phyloP scores from a whole-genome alignment of 176 grass and related monocot species.

The Ampelocalamus luodianensis region DNA sequence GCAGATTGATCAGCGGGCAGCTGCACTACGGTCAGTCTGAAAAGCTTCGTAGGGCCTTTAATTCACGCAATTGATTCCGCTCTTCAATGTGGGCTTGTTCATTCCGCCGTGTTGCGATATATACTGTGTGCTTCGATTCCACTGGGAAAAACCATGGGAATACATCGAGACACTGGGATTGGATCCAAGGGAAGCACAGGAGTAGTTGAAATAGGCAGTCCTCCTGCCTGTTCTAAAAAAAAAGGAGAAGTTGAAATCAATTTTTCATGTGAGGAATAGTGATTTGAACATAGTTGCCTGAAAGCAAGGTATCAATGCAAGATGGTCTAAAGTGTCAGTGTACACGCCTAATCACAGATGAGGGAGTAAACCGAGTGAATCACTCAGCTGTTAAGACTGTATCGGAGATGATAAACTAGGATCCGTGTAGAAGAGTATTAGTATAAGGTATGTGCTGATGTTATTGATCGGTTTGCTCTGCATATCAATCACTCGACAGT shows the following conservation, averaged over 20 bases:
- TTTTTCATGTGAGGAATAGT: background rate
- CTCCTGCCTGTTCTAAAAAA: no score
- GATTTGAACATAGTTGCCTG: background rate
- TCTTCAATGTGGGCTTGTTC: constrained; percentile 21
- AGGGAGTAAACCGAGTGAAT: background rate
- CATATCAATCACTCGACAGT: background rate
- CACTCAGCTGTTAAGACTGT: background rate
- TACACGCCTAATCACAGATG: background rate
- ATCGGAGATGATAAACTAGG: background rate
- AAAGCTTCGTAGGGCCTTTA: background rate
- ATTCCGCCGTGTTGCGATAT: background rate
- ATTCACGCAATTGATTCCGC: background rate
- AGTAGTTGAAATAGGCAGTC: background rate
- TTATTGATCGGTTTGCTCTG: background rate
- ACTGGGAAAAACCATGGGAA: background rate
- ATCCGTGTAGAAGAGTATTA: background rate
- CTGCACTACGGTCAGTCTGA: background rate
- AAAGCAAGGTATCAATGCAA: background rate
- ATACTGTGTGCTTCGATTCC: background rate
- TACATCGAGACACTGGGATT: background rate
- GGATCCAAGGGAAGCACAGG: background rate
- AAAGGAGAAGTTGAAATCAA: background rate
- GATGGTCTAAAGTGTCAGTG: background rate
- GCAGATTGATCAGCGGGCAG: background rate
- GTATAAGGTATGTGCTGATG: background rate